Base-by-base conservation (phyloP, 441 rosid species). In the Gossypium armourianum region DNA sequence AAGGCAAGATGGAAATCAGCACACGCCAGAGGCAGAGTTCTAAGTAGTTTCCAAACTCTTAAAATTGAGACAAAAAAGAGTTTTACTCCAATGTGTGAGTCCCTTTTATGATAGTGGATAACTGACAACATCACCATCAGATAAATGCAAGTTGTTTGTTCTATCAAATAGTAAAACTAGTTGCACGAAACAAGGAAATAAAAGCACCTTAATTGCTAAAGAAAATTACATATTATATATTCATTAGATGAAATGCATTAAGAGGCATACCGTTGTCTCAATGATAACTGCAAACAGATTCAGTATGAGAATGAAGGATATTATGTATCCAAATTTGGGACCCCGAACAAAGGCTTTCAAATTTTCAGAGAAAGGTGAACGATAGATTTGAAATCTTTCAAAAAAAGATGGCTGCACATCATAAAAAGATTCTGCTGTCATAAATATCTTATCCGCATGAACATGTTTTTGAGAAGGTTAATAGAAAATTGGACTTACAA, bases 211-310 rank as follows among this genome's bases (percentile, higher is more conserved):
- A 55, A 32, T 2, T 23, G 59, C 62, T 55, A 32, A 73, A 62
- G 8, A 4, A 74, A n/a, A 70, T 45, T 70, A 63, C 58, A 24
- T 17, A 9, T 19, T 58, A 69, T 61, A 62, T 72, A 45, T 49
- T 67, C 72, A 75, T 23, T 66, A 28, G 56, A 55, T 63, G 64
- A 63, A 62, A 47, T 64, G 6, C 13, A 55, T 75, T 68, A 61
- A 61, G 47, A 73, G 60, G 19, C 86, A 70, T 91, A 94, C 99
- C 96, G 96, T 90, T 80, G 97, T 89, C 83, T 92, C 99, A 53
- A 89, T 82, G 53, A 92, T 82, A 68, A 94, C 99, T 43, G 97
- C 94, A 70, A 86, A 56, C 72, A 94, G 82, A 81, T 94, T 94
- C 79, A 94, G 54, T 56, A 92, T 9, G 64, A 94, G 99, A 80